Evolutionary conservation across 1,139 yeast species (phyloP).

Genomic region (Candida sp.): DNA sequence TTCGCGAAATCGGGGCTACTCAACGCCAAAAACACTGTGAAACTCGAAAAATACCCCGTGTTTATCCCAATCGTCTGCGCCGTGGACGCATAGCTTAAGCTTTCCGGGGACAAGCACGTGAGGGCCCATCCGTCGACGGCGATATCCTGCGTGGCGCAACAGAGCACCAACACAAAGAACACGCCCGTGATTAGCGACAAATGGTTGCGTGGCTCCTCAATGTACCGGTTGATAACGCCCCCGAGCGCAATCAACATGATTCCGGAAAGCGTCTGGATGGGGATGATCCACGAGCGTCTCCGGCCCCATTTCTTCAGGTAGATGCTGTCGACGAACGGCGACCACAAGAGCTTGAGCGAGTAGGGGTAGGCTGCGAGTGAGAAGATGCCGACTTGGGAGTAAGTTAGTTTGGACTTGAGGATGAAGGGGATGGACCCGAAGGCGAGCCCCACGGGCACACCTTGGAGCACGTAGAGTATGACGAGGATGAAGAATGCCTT

Average conservation of each 20-base stretch:
- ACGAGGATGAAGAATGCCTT: conserved; percentile 78
- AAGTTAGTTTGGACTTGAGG: conserved; percentile 79
- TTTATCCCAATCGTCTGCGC: conserved; percentile 97
- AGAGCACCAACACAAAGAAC: conserved; percentile 78
- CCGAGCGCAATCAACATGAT: conserved; percentile 70
- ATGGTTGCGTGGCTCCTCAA: conserved; percentile 60
- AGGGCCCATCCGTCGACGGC: conserved; percentile 99
- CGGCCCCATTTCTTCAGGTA: conserved; percentile 75
- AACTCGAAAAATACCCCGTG: conserved; percentile 89
- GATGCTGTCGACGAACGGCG: conserved; percentile 93
- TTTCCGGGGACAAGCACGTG: conserved; percentile 78
- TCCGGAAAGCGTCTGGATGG: conserved; percentile 83
- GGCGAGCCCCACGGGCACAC: conserved; percentile 95
- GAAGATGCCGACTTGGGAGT: conserved; percentile 90
- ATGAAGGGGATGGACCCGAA: conserved; percentile 97
- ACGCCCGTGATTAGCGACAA: conserved; percentile 58
- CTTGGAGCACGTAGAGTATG: conserved; percentile 81
- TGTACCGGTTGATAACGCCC: conserved; percentile 53
- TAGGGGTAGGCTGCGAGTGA: conserved; percentile 95
- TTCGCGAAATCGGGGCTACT: conserved; percentile 95
- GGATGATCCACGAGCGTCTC: conserved; percentile 93
- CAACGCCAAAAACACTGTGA: conserved; percentile 89
- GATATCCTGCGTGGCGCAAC: conserved; percentile 98
- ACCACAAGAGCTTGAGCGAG: conserved; percentile 90
- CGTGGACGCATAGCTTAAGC: conserved; percentile 93